phyloP scores from a whole-genome alignment of 768 basidiomycete genomes.

The Mycena capillaripes region DNA sequence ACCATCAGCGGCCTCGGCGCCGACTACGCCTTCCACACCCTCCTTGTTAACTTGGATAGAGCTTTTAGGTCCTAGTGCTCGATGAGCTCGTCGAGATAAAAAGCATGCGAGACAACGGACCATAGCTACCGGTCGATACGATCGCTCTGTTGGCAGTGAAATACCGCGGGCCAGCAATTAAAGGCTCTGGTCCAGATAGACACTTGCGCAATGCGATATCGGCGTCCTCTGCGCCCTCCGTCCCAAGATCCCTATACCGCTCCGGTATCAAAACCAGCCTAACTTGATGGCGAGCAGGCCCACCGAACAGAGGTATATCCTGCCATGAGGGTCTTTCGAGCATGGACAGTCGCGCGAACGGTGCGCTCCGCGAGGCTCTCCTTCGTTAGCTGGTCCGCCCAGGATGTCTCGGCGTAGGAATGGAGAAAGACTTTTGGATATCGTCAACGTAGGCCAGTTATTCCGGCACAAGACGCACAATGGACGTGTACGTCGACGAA shows the following conservation, averaged over 20 bases:
- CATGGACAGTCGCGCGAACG: slow-evolving; percentile 72
- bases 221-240: slow-evolving; percentile 75
- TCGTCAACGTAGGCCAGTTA: not conserved
- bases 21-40: slow-evolving; percentile 69
- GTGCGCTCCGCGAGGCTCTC: slow-evolving; percentile 72
- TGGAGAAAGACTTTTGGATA: slow-evolving; percentile 69
- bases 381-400: slow-evolving; percentile 73
- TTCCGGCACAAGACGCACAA: slow-evolving; percentile 48
- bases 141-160: slow-evolving; percentile 73
- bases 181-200: slow-evolving; percentile 57
- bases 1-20: slow-evolving; percentile 73
- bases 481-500: slow-evolving; percentile 73
- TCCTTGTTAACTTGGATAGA: slow-evolving; percentile 58
- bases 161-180: slow-evolving; percentile 75
- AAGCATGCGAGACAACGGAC: slow-evolving; percentile 44
- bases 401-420: slow-evolving; percentile 70
- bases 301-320: slow-evolving; percentile 77
- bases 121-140: slow-evolving; percentile 72
- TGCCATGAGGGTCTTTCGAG: slow-evolving; percentile 67
- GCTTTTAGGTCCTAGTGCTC: slow-evolving; percentile 66
- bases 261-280: not conserved
- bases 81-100: not conserved
- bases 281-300: not conserved
- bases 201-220: slow-evolving; percentile 72
- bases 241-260: slow-evolving; percentile 72